Percentiles rank a stretch among this genome's conserved stretches.
These are phyloP conservation scores for Fusarium udum DNA, from an alignment of 2,329 filamentous ascomycete species.

Conservation along the genomic window DNA sequence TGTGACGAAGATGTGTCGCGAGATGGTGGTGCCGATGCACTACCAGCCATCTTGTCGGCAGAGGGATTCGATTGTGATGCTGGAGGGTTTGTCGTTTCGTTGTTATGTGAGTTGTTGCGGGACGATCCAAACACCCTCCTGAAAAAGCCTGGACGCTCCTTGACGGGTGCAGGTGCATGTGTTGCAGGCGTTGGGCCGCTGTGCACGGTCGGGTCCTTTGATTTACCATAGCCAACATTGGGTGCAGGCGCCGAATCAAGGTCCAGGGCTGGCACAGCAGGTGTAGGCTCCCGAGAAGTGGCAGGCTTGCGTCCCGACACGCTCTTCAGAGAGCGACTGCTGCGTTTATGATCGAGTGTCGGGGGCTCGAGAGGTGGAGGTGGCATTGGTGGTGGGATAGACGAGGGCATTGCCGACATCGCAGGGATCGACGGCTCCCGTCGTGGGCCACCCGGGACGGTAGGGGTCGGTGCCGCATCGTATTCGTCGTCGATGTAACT, in stretches of 20 bases:
- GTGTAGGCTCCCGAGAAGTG: constrained; percentile 41
- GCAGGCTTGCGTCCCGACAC: constrained; percentile 50
- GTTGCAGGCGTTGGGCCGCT: constrained; percentile 63
- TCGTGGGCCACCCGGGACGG: constrained; percentile 81
- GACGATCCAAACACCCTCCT: constrained; percentile 86
- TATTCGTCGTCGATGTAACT: constrained; percentile 65
- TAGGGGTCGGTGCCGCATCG: constrained; percentile 88
- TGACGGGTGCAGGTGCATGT: constrained; percentile 56
- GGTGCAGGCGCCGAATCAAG: constrained; percentile 67
- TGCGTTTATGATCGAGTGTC: constrained; percentile 63
- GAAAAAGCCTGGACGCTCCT: constrained; percentile 88
- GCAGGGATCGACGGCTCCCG: constrained; percentile 47
- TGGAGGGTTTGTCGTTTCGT: constrained; percentile 37
- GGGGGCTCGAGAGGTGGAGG: constrained; percentile 52
- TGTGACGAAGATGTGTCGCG: constrained; percentile 56
- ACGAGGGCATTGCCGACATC: constrained; percentile 49
- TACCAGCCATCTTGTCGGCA: constrained; percentile 57
- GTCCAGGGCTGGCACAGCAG: constrained; percentile 49
- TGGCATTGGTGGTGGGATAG: constrained; percentile 49
- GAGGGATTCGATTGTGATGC: constrained; percentile 33
- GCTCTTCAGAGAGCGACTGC: constrained; percentile 65
- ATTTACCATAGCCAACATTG: constrained; percentile 67
- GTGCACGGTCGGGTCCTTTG: constrained; percentile 58
- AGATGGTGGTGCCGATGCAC: constrained; percentile 60
- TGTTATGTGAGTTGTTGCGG: constrained; percentile 56